Base-by-base conservation (phyloP, 2,329 filamentous ascomycete species). In the Coleophoma eucalyptorum region DNA sequence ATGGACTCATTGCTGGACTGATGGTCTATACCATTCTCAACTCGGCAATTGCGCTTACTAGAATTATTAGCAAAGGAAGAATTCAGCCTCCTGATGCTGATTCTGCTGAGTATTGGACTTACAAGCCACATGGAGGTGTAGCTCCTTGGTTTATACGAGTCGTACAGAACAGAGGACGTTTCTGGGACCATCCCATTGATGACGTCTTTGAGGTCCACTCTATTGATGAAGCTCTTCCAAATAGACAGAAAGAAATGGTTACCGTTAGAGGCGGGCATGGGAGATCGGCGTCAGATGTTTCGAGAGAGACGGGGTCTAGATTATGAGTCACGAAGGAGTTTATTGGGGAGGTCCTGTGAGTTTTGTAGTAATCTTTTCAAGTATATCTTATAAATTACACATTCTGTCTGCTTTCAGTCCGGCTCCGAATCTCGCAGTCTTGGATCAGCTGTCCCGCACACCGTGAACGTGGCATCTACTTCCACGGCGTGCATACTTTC, bases 1-100 rank as follows among this genome's bases (percentile, higher is more conserved):
- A 90, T 56, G 87, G 87, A 16, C 78, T 91, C 26, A 89, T 90
- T 58, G 86, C 80, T 47, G 79, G 79, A 41, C 76, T 83, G 58
- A 68, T 78, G 61, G 74, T 73, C 15, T 83, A 82, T 63, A 73
- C 77, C 4, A 60, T 75, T 51, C 72, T 83, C 61, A 83, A 83
- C 62, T 74, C 69, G 1, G 63, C 73, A 50, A 76, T 80, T 21
- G 81, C 69, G 63, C 44, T 77, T 34, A 70, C 80, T 44, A 75
- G 76, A 53, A 69, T 71, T 55, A 58, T 70, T 1, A 74, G 72
- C 0, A 66, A 69, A 11, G 76, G 76, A 33, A 71, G 69, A 45
- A 69, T 81, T 43, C 67, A 71, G 5, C 79, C 79, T 1, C 69
- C 72, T 2, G 77, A 80, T 66, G 78, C 78, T 63, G 69, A 79